These are phyloP conservation scores for Beauveria caledonica DNA, from an alignment of 2,329 filamentous ascomycete genomes.

Conservation along the genomic window DNA sequence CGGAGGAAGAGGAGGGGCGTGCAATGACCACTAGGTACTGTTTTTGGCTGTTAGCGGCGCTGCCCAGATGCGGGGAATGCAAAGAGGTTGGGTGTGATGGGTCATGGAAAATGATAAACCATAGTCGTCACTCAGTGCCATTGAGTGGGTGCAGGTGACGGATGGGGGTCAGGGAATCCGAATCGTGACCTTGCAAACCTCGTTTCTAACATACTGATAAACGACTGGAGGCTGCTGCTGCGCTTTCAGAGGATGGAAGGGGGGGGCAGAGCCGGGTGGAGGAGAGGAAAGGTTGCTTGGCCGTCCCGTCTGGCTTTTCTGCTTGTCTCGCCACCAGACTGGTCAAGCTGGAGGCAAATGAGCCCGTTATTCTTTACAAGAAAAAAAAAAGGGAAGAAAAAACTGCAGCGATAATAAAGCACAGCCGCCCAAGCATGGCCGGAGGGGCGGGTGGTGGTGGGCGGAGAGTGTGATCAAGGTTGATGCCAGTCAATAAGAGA, in stretches of 20 bases:
- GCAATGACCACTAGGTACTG: background rate
- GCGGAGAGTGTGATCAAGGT: too few species aligned
- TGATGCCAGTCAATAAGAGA: too few species aligned
- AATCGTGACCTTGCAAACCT: background rate
- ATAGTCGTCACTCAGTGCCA: background rate
- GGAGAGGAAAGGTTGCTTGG: background rate
- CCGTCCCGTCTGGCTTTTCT: background rate
- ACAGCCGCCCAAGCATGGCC: too few species aligned
- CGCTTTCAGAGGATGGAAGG: background rate
- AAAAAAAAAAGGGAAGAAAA: too few species aligned
- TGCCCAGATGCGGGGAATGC: constrained; percentile 3
- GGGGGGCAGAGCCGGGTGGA: background rate
- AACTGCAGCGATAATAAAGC: too few species aligned
- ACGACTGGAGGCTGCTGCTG: too few species aligned
- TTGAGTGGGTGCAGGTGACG: background rate
- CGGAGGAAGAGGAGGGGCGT: background rate
- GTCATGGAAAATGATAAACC: background rate
- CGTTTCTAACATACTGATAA: too few species aligned
- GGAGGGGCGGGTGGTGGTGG: too few species aligned
- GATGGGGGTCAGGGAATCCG: background rate
- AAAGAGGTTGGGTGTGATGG: background rate
- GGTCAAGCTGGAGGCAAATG: too few species aligned
- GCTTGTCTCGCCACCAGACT: too few species aligned
- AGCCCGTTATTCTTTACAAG: too few species aligned
- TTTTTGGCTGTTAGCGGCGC: background rate